A percentile compares a stretch with the other conserved stretches of the same genome.
Conservation (phyloP, 371 early-diverging fungal genomes). For the Mortierella sp. region DNA sequence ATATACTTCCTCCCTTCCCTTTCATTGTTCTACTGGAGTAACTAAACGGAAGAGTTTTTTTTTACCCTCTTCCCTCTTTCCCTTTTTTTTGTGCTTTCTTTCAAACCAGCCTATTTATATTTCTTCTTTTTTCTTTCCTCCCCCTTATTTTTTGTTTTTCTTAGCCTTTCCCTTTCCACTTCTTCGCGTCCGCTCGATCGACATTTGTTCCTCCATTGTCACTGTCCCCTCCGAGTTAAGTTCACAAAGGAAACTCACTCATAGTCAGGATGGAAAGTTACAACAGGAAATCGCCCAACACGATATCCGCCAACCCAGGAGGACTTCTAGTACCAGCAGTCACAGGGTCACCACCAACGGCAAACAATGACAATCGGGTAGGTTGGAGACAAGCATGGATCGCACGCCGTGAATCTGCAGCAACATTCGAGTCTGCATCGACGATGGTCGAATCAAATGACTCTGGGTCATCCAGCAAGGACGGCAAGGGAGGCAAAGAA, state of each 20-base stretch:
- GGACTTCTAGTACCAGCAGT: background rate
- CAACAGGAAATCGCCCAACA: background rate
- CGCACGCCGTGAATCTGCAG: conserved; percentile 16
- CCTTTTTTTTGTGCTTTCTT: background rate
- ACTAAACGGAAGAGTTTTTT: background rate
- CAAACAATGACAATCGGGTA: background rate
- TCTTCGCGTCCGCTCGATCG: background rate
- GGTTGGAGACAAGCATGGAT: background rate
- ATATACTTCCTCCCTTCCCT: background rate
- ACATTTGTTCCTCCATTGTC: background rate
- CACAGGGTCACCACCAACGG: background rate
- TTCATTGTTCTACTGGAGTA: background rate
- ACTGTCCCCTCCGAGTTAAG: background rate
- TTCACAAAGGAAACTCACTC: background rate
- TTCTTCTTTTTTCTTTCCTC: background rate
- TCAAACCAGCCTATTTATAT: background rate
- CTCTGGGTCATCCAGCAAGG: background rate
- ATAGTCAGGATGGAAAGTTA: background rate
- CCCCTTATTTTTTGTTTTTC: background rate
- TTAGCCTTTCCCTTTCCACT: background rate
- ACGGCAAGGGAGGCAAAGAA: background rate
- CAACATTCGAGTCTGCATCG: conserved; percentile 14
- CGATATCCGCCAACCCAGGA: background rate
- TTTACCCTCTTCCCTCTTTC: background rate
- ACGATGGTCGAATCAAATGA: conserved; percentile 17